Base-by-base conservation (phyloP, 495 filamentous ascomycete species). In the Annulohypoxylon bovei region DNA sequence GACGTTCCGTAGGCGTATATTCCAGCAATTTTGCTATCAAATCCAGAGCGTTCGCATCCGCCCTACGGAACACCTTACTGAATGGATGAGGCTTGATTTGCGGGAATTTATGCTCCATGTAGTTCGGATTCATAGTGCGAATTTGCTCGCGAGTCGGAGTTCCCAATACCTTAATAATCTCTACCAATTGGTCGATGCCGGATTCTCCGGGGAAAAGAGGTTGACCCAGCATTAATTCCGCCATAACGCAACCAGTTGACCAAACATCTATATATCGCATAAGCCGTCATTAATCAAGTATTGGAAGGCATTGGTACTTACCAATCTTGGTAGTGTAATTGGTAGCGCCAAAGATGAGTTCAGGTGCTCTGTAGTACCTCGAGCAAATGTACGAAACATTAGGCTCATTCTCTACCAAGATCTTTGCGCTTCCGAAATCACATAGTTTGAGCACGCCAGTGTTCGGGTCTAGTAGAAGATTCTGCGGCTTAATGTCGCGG, bases 291-390 rank as follows among this genome's bases (percentile, higher is more conserved):
- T 39, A 27, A 23, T 23, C n/a, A 46, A 46, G 9, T 18, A 39
- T 30, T 9, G 12, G 23, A 40, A 22, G 22, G 37, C 59, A 54
- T 50, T 53, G n/a, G 18, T 72, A 79, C 88, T 81, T 88, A 99
- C 95, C 95, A 79, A 99, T 99, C 84, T 99, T 99, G 70, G 95
- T 98, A 50, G 96, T 98, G 84, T 99, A 99, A 79, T 99, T 99
- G 33, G 96, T 98, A 11, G 95, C 95, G 60, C 95, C 96, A 77
- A 99, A 99, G 75, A 99, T 98, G 81, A 99, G 85, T 83, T 99
- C 95, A 3, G 95, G 95, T 33, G 95, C 95, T 74, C 95, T 88
- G 84, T 99, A 99, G 83, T 99, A 99, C 54, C 96, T 91, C 49
- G 95, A 99, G 85, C 95, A 99, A 76, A 99, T 99, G 83, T 99